Percentiles rank a stretch among this genome's conserved stretches.
Evolutionary conservation across 768 basidiomycete genomes (phyloP).

Genomic region (Ramaria rubella): DNA sequence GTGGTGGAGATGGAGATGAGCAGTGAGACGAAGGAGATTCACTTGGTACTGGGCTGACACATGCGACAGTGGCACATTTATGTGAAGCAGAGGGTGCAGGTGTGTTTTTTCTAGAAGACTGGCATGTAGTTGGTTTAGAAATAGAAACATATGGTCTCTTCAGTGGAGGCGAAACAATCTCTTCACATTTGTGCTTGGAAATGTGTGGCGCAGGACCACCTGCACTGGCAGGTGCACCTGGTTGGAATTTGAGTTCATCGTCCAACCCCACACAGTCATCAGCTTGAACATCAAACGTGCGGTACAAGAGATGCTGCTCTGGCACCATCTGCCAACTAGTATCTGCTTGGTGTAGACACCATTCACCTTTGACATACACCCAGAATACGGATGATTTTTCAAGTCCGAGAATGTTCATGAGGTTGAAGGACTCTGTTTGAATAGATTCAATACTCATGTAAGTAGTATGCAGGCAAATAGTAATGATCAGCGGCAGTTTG

Average conservation of each 20-base stretch:
- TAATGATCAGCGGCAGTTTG: background rate
- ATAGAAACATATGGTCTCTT: background rate
- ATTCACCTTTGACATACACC: background rate
- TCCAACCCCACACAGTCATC: background rate
- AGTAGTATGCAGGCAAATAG: background rate
- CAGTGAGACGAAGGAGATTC: background rate
- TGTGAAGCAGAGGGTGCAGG: background rate
- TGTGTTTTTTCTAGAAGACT: background rate
- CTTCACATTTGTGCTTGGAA: background rate
- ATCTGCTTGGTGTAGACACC: background rate
- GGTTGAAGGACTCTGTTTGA: background rate
- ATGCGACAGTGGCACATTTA: background rate
- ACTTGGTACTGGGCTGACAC: background rate
- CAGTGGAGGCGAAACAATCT: background rate
- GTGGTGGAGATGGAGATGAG: background rate
- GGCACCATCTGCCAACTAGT: background rate
- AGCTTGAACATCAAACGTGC: background rate
- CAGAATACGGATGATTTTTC: background rate
- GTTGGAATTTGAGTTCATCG: background rate
- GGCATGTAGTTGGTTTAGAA: background rate
- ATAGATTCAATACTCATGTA: background rate
- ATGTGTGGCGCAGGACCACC: background rate
- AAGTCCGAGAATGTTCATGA: background rate
- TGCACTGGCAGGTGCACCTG: background rate
- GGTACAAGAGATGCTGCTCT: background rate